A percentile compares a stretch with the other conserved stretches of the same genome.
These are phyloP conservation scores for Puccinia hordei DNA, from an alignment of 1,284 basidiomycete genomes.

Conservation along the genomic window DNA sequence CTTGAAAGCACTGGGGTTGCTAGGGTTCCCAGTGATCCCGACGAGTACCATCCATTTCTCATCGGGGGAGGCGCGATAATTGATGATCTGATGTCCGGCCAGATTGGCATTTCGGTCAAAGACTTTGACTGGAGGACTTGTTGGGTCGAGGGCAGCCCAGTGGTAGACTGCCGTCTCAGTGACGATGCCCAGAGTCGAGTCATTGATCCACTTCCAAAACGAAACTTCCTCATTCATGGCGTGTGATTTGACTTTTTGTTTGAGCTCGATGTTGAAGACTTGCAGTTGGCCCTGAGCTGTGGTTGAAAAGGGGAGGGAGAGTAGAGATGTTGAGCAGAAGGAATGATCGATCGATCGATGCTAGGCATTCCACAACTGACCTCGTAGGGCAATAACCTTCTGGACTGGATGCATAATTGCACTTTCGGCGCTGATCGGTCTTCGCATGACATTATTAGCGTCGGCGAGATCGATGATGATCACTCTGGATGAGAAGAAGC, in stretches of 20 bases:
- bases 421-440: slow-evolving; percentile 96
- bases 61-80: slow-evolving; percentile 88
- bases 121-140: slow-evolving; percentile 76
- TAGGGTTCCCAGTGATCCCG: slow-evolving; percentile 91
- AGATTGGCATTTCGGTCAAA: slow-evolving; percentile 97
- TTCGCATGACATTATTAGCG: slow-evolving; percentile 90
- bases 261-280: slow-evolving; percentile 96
- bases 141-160: slow-evolving; percentile 68
- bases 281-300: slow-evolving; percentile 90
- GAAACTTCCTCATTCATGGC: slow-evolving; percentile 89
- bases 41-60: slow-evolving; percentile 97
- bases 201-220: slow-evolving; percentile 98
- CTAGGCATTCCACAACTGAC: slow-evolving; percentile 17
- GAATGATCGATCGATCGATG: not conserved
- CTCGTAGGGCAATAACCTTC: slow-evolving; percentile 85
- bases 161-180: slow-evolving; percentile 92
- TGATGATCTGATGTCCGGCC: slow-evolving; percentile 94
- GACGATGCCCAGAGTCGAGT: slow-evolving; percentile 88
- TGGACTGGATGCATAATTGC: slow-evolving; percentile 98
- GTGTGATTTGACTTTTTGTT: slow-evolving; percentile 96
- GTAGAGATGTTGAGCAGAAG: slow-evolving; percentile 55
- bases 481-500: slow-evolving; percentile 62
- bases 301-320: slow-evolving; percentile 57
- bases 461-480: slow-evolving; percentile 95
- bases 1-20: slow-evolving; percentile 90